Conservation (phyloP, 2,329 filamentous ascomycete genomes). For the Lecanicillium sp. region DNA sequence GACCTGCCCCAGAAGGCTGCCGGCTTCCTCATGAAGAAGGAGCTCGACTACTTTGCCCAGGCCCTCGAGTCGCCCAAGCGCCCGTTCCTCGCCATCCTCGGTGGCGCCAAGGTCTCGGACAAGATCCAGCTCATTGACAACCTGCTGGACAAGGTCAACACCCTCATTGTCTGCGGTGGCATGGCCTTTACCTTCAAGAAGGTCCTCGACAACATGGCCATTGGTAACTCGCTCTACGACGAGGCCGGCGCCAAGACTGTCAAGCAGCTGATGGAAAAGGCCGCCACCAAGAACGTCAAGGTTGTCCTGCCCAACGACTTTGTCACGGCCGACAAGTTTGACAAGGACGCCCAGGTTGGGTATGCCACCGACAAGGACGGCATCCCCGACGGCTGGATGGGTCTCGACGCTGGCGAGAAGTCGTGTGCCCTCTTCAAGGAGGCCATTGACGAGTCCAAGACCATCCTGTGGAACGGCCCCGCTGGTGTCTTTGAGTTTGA, state of each 20-base stretch:
- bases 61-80: constrained; percentile 88
- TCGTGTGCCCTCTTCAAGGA: constrained; percentile 81
- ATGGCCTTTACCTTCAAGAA: constrained; percentile 99
- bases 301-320: constrained; percentile 92
- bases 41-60: constrained; percentile 98
- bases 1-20: constrained; percentile 94
- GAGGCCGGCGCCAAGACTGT: constrained; percentile 92
- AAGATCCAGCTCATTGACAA: constrained; percentile 99
- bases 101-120: constrained; percentile 96
- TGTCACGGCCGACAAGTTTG: constrained; percentile 93
- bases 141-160: constrained; percentile 95
- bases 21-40: constrained; percentile 99
- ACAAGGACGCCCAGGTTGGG: constrained; percentile 71
- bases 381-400: constrained; percentile 97
- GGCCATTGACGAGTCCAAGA: constrained; percentile 82
- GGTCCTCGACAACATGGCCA: constrained; percentile 83
- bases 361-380: constrained; percentile 79
- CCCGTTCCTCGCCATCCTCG: constrained; percentile 97
- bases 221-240: constrained; percentile 88
- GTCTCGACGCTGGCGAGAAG: constrained; percentile 88
- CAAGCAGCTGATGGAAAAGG: constrained; percentile 81
- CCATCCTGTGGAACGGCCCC: constrained; percentile 98
- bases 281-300: constrained; percentile 93
- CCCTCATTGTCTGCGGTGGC: constrained; percentile 88
- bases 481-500: constrained; percentile 97